phyloP scores from a whole-genome alignment of 306 rosid species.

The Erythrophleum fordii region DNA sequence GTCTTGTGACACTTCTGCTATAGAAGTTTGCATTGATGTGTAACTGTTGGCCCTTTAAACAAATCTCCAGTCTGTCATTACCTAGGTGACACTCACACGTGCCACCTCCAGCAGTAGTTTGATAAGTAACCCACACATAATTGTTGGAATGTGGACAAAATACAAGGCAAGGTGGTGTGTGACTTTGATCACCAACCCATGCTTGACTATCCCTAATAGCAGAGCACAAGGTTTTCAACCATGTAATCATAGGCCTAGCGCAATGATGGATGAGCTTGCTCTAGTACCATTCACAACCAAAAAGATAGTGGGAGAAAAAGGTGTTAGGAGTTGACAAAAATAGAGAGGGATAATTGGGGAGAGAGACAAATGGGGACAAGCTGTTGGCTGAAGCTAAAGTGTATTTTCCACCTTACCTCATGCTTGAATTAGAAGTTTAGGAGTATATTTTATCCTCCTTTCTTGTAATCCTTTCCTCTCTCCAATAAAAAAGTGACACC shows the following conservation, averaged over 20 bases:
- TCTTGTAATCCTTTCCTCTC: background rate
- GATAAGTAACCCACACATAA: background rate
- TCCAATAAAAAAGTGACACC: background rate
- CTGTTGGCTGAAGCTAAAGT: background rate
- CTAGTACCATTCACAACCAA: background rate
- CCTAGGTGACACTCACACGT: background rate
- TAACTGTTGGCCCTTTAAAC: background rate
- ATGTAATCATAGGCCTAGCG: background rate
- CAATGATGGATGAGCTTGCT: background rate
- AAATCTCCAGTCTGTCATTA: background rate
- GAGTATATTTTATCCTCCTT: background rate
- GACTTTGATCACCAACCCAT: background rate
- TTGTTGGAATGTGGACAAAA: background rate
- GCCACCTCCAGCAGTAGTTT: background rate
- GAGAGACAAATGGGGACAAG: background rate
- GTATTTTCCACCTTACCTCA: background rate
- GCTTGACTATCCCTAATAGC: background rate
- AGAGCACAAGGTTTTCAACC: background rate
- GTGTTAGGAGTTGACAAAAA: background rate
- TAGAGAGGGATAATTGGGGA: background rate
- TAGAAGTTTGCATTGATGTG: background rate
- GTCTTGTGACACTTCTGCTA: background rate
- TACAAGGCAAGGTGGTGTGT: background rate
- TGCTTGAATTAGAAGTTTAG: background rate
- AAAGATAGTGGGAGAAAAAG: background rate